These are phyloP conservation scores for Ilex aquifolium DNA, from an alignment of 257 asterid species.

Conservation along the genomic window DNA sequence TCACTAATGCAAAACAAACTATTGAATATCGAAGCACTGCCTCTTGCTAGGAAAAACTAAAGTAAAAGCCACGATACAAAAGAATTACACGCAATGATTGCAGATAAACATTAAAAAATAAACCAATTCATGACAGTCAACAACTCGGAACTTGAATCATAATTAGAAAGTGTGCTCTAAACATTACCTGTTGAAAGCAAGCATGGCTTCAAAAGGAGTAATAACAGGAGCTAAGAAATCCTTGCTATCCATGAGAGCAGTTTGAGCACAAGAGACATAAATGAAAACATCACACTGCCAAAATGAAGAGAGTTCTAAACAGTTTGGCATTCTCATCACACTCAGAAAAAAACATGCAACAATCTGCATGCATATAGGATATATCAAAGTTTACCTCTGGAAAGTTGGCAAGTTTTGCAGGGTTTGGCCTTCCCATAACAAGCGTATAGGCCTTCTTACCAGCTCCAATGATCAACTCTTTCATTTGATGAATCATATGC, in stretches of 20 bases:
- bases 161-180: conserved; percentile 1
- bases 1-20: too few species aligned
- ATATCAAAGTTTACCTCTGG: conserved; percentile 61
- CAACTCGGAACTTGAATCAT: not conserved
- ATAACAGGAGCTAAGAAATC: conserved; percentile 96
- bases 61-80: too few species aligned
- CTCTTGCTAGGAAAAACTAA: too few species aligned
- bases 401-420: conserved; percentile 94
- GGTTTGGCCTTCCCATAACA: conserved; percentile 96
- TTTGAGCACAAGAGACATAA: conserved; percentile 86
- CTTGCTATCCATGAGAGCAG: conserved; percentile 86
- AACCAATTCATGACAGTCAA: too few species aligned
- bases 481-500: conserved; percentile 81
- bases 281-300: conserved; percentile 88
- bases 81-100: too few species aligned
- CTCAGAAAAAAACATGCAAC: not conserved
- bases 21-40: too few species aligned
- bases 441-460: conserved; percentile 89
- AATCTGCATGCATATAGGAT: conserved; percentile 1
- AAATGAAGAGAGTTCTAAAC: not conserved
- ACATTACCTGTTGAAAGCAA: conserved; percentile 74
- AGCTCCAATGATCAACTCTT: conserved; percentile 65
- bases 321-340: conserved; percentile 14
- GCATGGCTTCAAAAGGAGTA: conserved; percentile 92
- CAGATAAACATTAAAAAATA: too few species aligned